Evolutionary conservation across 108 stramenopile species (phyloP), one percentile per base, ranked within the genome.

Genomic region (Stephanodiscus minutulus): DNA sequence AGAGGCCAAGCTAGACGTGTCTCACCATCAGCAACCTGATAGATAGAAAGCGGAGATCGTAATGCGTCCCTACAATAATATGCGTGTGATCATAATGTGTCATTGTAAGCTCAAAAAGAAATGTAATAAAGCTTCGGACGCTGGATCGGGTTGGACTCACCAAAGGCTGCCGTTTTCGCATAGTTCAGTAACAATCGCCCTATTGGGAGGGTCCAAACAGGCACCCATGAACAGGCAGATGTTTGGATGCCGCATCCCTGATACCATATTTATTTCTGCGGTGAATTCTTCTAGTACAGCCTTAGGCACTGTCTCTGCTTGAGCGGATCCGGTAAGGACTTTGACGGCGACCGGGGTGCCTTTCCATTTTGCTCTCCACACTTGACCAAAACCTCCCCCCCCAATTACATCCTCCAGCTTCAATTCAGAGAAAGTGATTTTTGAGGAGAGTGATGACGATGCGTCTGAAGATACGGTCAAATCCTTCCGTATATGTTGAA

Each of bases 141-240:
- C n/a, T n/a, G n/a, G n/a, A n/a, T n/a, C n/a, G n/a, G n/a, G n/a
- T n/a, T n/a, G n/a, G n/a, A n/a, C n/a, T n/a, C n/a, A n/a, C n/a
- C n/a, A n/a, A n/a, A n/a, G n/a, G n/a, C n/a, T n/a, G n/a, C 97
- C 97, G 37, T 93, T 85, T 9, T 82, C 86, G 33, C 91, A 93
- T 18, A 90, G 81, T 70, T 97, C 97, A 5, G 94, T 96, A 9
- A 97, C 75, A 22, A 97, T 95, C 20, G 90, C 89, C 21, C 92
- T 81, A 74, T 96, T 94, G 5, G 94, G 90, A 9, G 93, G 88
- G 17, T 88, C 86, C 22, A 96, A 66, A 69, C 90, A 94, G n/a
- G 95, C 95, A 44, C 97, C 97, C 88, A 97, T 95, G 70, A 91
- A 96, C 44, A 96, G 78, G 55, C 94, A 94, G 61, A 97, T 91